Evolutionary conservation across 1,284 basidiomycete genomes (phyloP), one percentile per base, ranked within the genome.

Genomic region (Marasmius tenuissimus): DNA sequence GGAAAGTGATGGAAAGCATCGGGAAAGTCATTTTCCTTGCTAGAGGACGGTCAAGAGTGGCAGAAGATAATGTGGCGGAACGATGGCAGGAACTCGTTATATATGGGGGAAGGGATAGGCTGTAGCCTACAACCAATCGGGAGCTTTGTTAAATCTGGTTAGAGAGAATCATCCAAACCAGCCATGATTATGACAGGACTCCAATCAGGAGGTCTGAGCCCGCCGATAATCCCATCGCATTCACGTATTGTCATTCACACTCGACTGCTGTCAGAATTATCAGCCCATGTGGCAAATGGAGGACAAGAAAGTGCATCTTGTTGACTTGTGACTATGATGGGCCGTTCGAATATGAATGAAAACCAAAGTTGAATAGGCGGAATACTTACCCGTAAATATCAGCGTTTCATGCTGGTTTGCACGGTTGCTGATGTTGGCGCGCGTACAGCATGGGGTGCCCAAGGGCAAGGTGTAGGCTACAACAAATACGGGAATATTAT

Each of bases 261-360:
- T 54, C 35, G 52, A 54, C 34, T 33, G 52, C 52, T 54, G 52
- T 54, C 52, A 54, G 50, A 52, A 34, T n/a, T 35, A 54, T 54
- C 34, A n/a, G 52, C 16, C 27, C 52, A 37, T 11, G 52, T 37
- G 34, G 34, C 34, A 37, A 54, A 51, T 27, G 50, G 52, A 27
- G n/a, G n/a, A n/a, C n/a, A n/a, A 49, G 37, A 37, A 54, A 54
- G 18, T 16, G 27, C 33, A 18, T 18, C 52, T 14, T 54, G 33
- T 37, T 38, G 52, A 37, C 27, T 54, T 54, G 52, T 54, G 52
- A 38, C 52, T 20, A n/a, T 16, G 35, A 35, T 16, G 50, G 3
- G 35, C 34, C 4, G 14, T 8, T 34, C 38, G 52, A n/a, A 20
- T 54, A 35, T 34, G 20, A 37, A 54, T 54, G 16, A 11, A 33